Base-by-base conservation (phyloP, 2,329 filamentous ascomycete species). In the Fusarium verticillioides region DNA sequence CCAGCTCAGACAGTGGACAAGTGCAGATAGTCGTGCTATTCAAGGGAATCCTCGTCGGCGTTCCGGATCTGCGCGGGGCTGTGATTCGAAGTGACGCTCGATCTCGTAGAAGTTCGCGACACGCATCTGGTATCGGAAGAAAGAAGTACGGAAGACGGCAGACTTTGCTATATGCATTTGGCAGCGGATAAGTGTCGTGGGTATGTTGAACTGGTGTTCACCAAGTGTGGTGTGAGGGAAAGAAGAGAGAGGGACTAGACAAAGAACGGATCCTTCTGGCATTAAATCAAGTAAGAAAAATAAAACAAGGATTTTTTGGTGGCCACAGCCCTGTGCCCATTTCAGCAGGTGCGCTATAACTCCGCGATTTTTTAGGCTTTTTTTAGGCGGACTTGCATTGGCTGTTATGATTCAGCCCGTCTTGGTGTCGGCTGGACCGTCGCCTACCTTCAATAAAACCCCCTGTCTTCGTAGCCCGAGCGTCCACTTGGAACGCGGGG, bases 91-190 rank as follows among this genome's bases (percentile, higher is more conserved):
- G 79, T 85, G 84, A 80, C 84, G 83, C 76, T 85, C 83, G 72
- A 84, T 82, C 80, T 84, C 82, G 80, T 86, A 84, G 81, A 84
- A 83, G 82, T 83, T 85, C 79, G 61, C 67, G 61, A 84, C 79
- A 82, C 86, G 87, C 88, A 90, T 90, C 86, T 89, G 87, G 86
- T 83, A 84, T 79, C 84, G 84, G 82, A 87, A 87, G 78, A 86
- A 86, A 77, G 85, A 85, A 75, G 85, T 76, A 77, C 73, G 82
- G 76, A 84, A 83, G 81, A 83, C 79, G 77, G 77, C 79, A 72
- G 82, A 80, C 78, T 82, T 83, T 84, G 85, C 83, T 84, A 83
- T 86, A 88, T 88, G 87, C 88, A 90, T 90, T 90, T 81, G 86
- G 81, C 70, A 76, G 68, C 62, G 73, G 64, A 77, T 58, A 58